Base-by-base conservation (phyloP, 352 stramenopile genomes). In the Globisporangium paroecandrum region DNA sequence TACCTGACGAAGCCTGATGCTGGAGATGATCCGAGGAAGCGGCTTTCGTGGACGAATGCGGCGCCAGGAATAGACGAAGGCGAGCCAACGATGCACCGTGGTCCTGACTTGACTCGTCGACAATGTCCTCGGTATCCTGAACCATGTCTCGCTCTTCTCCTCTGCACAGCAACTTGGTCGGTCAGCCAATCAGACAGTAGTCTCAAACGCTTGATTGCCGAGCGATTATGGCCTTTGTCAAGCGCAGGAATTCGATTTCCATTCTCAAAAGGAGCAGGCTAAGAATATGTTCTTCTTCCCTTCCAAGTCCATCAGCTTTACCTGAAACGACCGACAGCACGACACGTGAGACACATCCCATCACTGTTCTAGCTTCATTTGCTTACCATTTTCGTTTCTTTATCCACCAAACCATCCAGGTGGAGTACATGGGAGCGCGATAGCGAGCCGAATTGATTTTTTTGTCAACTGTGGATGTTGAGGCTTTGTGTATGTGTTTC, bases 1-100 rank as follows among this genome's bases (percentile, higher is more conserved):
- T 56, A 18, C 18, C 38, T 29, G 56, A 20, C 18, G 9, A 61
- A 47, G 34, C 18, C 56, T 47, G 27, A 6, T 29, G 22, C 10
- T 12, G 56, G 3, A 22, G 36, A 59, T 25, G 13, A 41, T 59
- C 27, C 4, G 13, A 38, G 38, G 38, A 64, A 4, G 55, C 25
- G 12, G 32, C 12, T 56, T 57, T 66, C 18, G 46, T 18, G 22
- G 61, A 32, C 36, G 66, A 63, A 58, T 82, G 75, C 1, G 75
- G 70, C 8, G 75, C 72, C 5, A 82, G 53, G 43, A 82, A 82
- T 15, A 79, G 58, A 0, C 75, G 72, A 18, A 82, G 65, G 12
- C 75, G 49, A 3, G 75, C 75, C 3, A 82, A 70, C 7, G 75
- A 78, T 2, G 72, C 62, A 18, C 69, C 46, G 24, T 69, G 62